Evolutionary conservation across 2,329 filamentous ascomycete species (phyloP).

Genomic region (Cladophialophora psammophila): DNA sequence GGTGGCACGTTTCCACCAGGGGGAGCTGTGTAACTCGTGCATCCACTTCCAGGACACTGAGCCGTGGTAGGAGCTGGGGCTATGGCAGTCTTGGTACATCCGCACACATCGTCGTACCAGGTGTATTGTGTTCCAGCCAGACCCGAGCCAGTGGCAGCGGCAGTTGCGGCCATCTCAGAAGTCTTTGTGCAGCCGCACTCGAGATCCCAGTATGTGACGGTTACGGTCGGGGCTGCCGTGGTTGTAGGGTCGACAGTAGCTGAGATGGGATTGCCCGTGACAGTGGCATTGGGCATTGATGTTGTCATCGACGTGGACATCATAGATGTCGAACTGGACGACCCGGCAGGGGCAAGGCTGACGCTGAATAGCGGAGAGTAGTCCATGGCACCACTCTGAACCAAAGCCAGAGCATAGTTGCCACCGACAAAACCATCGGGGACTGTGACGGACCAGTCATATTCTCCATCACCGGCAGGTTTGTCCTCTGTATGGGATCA

Average conservation of each 20-base stretch:
- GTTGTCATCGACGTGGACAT: slow-evolving; percentile 6
- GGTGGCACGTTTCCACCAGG: slow-evolving; percentile 30
- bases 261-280: slow-evolving; percentile 23
- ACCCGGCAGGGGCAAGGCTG: neutral
- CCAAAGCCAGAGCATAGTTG: slow-evolving; percentile 34
- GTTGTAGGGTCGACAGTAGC: slow-evolving; percentile 17
- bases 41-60: slow-evolving; percentile 20
- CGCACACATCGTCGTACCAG: slow-evolving; percentile 34
- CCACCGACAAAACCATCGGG: slow-evolving; percentile 34
- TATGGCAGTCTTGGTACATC: slow-evolving; percentile 35
- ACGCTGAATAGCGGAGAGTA: slow-evolving; percentile 27
- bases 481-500: slow-evolving; percentile 21
- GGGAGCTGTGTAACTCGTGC: slow-evolving; percentile 30
- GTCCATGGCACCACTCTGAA: slow-evolving; percentile 29
- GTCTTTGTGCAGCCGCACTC: slow-evolving; percentile 37
- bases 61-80: slow-evolving; percentile 26
- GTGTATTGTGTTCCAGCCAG: slow-evolving; percentile 30
- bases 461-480: slow-evolving; percentile 24
- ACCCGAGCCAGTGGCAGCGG: slow-evolving; percentile 24
- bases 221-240: slow-evolving; percentile 23
- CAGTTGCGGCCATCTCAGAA: slow-evolving; percentile 22
- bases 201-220: slow-evolving; percentile 36
- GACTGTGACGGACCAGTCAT: slow-evolving; percentile 34
- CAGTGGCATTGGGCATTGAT: slow-evolving; percentile 3
- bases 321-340: slow-evolving; percentile 4